Evolutionary conservation across 768 basidiomycete genomes (phyloP), one percentile per base, ranked within the genome.

Genomic region (Tylopilus subfusipes): DNA sequence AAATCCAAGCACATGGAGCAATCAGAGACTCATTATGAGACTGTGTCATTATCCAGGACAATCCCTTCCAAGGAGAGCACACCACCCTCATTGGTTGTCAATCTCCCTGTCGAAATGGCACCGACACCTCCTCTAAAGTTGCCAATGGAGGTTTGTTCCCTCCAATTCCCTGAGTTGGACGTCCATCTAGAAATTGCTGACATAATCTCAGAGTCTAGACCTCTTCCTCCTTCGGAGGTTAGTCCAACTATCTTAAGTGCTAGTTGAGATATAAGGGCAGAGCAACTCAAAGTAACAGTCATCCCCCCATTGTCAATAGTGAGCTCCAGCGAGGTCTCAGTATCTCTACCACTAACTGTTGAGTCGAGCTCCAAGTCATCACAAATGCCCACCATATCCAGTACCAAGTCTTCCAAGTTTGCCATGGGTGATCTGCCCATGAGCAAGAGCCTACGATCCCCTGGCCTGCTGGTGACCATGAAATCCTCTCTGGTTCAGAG

Each of bases 21-120:
- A 33, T 85, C 79, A 54, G 72, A 76, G 48, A 84, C 81, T 4
- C 65, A 69, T 2, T 86, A 78, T 50, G 72, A 76, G 55, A 84
- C 82, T 6, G 84, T 78, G 1, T 72, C 70, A 10, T 4, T 70
- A n/a, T 71, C 70, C 61, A 63, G 49, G 56, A 72, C 73, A 19
- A 71, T 74, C 18, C 69, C 73, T 18, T 69, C 73, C n/a, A 67
- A 71, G 44, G 68, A 43, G 22, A 69, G 62, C 43, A 69, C 71
- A 0, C 69, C 69, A 1, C 62, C 59, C 48, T 78, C 77, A 2
- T 72, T 79, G 48, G 67, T 63, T 0, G 63, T 66, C 24, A 73
- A 73, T 39, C 58, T 67, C 22, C 63, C 71, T 2, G 50, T 59
- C 8, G 57, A 66, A 52, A 48, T 43, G 18, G 52, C 39, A 10